Percentiles rank a stretch among this genome's conserved stretches.
phyloP scores from a whole-genome alignment of 129 eudicot species.

The Silybum marianum region DNA sequence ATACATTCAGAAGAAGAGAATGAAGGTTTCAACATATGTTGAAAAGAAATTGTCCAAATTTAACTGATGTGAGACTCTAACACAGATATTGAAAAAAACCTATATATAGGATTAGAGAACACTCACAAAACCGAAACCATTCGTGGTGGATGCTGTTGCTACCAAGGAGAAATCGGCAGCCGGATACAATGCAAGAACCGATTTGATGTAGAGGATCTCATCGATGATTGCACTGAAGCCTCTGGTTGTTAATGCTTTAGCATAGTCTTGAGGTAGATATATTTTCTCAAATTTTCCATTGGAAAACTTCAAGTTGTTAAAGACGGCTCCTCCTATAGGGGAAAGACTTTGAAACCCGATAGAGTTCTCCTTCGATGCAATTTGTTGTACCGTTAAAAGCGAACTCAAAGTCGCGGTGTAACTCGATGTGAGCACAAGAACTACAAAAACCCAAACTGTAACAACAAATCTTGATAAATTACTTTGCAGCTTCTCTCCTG shows the following conservation, averaged over 20 bases:
- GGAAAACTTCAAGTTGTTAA: slow-evolving; percentile 4
- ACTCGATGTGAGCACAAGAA: slow-evolving; percentile 49
- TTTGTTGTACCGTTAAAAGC: slow-evolving; percentile 50
- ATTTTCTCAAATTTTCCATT: background rate
- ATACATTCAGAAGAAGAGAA: no score
- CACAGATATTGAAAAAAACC: background rate
- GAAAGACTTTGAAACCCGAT: slow-evolving; percentile 14
- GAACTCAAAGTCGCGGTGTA: slow-evolving; percentile 67
- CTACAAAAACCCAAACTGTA: slow-evolving; percentile 45
- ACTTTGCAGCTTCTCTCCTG: slow-evolving; percentile 46
- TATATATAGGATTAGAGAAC: background rate
- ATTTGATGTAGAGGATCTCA: slow-evolving; percentile 50
- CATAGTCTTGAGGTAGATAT: slow-evolving; percentile 22
- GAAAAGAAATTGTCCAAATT: background rate
- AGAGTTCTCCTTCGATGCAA: slow-evolving; percentile 18
- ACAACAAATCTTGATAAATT: slow-evolving; percentile 48
- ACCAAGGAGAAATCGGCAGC: slow-evolving; percentile 21
- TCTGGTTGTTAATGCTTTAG: slow-evolving; percentile 41
- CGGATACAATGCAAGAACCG: slow-evolving; percentile 24
- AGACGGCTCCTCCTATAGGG: background rate
- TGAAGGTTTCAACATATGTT: no score
- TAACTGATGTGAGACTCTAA: background rate
- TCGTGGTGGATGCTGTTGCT: slow-evolving; percentile 27
- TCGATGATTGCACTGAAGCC: slow-evolving; percentile 38
- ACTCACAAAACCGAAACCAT: slow-evolving; percentile 46